A percentile compares a stretch with the other conserved stretches of the same genome.
These are phyloP conservation scores for Gossypium longicalyx DNA, from an alignment of 345 rosid genomes.

Conservation along the genomic window DNA sequence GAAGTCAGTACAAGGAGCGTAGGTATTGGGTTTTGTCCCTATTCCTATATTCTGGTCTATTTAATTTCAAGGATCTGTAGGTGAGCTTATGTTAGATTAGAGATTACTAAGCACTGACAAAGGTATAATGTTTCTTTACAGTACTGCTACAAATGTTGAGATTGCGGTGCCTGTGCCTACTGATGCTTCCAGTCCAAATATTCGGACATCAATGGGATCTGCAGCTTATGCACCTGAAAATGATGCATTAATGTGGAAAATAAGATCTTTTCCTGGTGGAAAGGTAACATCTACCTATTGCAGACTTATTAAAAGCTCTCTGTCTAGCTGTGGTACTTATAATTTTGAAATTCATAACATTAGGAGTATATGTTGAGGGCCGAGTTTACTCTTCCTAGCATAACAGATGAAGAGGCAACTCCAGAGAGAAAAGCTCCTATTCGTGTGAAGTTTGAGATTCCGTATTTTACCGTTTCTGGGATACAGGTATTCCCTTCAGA, in stretches of 20 bases:
- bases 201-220: constrained; percentile 91
- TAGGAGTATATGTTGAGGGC: constrained; percentile 90
- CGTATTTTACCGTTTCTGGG: constrained; percentile 81
- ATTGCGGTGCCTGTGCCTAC: constrained; percentile 59
- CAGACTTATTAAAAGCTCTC: neutral
- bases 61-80: neutral
- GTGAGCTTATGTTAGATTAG: neutral
- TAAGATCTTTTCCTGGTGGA: constrained; percentile 74
- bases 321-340: neutral
- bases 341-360: neutral
- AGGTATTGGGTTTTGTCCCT: constrained; percentile 38
- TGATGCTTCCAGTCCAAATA: constrained; percentile 85
- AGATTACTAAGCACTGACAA: constrained; percentile 7
- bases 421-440: constrained; percentile 81
- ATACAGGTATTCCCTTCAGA: constrained; percentile 58
- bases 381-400: constrained; percentile 74
- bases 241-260: constrained; percentile 74
- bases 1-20: constrained; percentile 93
- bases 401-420: constrained; percentile 63
- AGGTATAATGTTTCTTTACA: constrained; percentile 23
- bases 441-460: constrained; percentile 77
- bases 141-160: constrained; percentile 75
- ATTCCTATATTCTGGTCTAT: neutral
- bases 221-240: constrained; percentile 77
- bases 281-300: constrained; percentile 46